Evolutionary conservation across 1,139 yeast genomes (phyloP), one percentile per base, ranked within the genome.

Genomic region (Pichia cactophila): DNA sequence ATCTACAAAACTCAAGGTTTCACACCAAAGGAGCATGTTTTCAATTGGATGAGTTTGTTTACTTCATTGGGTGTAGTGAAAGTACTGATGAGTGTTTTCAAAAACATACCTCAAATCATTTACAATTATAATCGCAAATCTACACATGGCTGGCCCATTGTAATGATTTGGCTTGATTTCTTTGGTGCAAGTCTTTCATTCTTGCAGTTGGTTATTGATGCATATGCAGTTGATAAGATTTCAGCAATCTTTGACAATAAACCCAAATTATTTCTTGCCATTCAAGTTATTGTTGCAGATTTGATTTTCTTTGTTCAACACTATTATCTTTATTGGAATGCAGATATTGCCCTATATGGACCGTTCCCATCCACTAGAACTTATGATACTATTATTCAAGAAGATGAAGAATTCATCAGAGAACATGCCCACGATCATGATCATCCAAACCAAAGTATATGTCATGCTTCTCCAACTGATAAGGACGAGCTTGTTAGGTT

Each of bases 101-200:
- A 80, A 16, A 68, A 81, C 52, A 71, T 76, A 47, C 82, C 81
- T 0, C 83, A 78, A 56, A 61, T 76, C 31, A 65, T 70, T 53
- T 77, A 77, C 58, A 78, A 77, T 57, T 76, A 73, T 57, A 59
- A 65, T 49, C 60, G 82, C 44, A 75, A 77, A 56, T 77, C 81
- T 2, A 80, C 78, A 0, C 78, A 77, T 20, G 82, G 82, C 8
- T 64, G 68, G 66, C 71, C 68, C 10, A 59, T 64, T 17, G 43
- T 56, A 37, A 62, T 64, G 64, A 54, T 64, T 16, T 64, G 63
- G 60, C 50, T 64, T 5, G 68, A 64, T 39, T 56, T 58, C 20
- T 20, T 43, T 20, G 68, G 68, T n/a, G 62, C 66, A 3, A 26
- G 54, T 2, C 46, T 61, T 6, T 63, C 68, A 1, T 55, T 64